Evolutionary conservation across 768 basidiomycete genomes (phyloP).

Genomic region (Lactarius quietus): DNA sequence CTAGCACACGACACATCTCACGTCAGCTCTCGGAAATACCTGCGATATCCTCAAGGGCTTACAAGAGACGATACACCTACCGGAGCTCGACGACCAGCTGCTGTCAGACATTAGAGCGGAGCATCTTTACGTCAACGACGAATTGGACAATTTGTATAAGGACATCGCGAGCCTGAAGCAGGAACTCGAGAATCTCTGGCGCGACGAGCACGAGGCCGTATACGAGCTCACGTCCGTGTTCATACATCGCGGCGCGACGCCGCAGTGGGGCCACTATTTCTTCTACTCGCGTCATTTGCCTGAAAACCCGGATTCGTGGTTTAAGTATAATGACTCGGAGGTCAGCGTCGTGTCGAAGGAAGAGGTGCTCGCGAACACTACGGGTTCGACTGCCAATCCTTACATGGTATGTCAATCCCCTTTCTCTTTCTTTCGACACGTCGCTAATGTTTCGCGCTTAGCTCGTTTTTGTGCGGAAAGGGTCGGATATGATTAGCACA

Average conservation of each 20-base stretch:
- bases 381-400: slow-evolving; percentile 87
- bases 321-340: slow-evolving; percentile 94
- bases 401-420: slow-evolving; percentile 60
- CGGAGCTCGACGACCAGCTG: slow-evolving; percentile 61
- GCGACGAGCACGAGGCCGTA: slow-evolving; percentile 55
- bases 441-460: not conserved
- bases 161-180: slow-evolving; percentile 54
- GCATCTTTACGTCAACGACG: slow-evolving; percentile 45
- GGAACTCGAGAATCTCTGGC: slow-evolving; percentile 74
- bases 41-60: slow-evolving; percentile 51
- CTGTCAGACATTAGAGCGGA: slow-evolving; percentile 51
- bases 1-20: slow-evolving; percentile 63
- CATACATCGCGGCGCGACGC: slow-evolving; percentile 86
- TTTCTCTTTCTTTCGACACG: not conserved
- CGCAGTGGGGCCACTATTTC: slow-evolving; percentile 92
- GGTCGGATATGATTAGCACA: slow-evolving; percentile 73
- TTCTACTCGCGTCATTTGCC: slow-evolving; percentile 91
- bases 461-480: slow-evolving; percentile 78
- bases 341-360: slow-evolving; percentile 73
- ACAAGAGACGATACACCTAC: slow-evolving; percentile 42
- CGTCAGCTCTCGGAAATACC: slow-evolving; percentile 51
- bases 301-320: slow-evolving; percentile 77
- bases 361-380: slow-evolving; percentile 86
- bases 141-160: slow-evolving; percentile 54
- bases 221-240: slow-evolving; percentile 95